Percentiles rank a stretch among this genome's conserved stretches.
phyloP scores from a whole-genome alignment of 108 stramenopile species.

The Craspedostauros australis region DNA sequence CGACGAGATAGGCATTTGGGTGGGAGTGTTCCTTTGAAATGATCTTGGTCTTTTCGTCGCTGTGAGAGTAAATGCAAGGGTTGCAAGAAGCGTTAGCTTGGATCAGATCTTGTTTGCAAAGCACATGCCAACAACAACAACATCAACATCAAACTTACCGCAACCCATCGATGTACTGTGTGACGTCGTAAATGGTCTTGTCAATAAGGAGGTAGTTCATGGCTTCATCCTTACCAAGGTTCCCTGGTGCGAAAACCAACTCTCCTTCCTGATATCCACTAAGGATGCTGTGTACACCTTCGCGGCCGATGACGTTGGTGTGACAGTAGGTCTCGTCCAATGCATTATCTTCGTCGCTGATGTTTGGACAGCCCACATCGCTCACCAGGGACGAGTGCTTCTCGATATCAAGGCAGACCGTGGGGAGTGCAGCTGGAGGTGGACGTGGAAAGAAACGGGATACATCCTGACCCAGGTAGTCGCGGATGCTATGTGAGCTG shows the following conservation, averaged over 20 bases:
- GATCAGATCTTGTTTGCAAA: too few relatives aligned
- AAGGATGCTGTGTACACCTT: slow-evolving; percentile 33
- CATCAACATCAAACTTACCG: slow-evolving; percentile 35
- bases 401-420: slow-evolving; percentile 41
- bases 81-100: too few relatives aligned
- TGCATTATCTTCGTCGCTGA: slow-evolving; percentile 28
- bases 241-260: slow-evolving; percentile 16
- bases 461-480: slow-evolving; percentile 44
- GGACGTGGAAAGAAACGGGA: slow-evolving; percentile 47
- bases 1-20: slow-evolving; percentile 28
- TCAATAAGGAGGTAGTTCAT: slow-evolving; percentile 24
- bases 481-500: slow-evolving; percentile 36
- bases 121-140: too few relatives aligned
- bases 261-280: slow-evolving; percentile 32
- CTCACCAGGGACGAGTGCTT: slow-evolving; percentile 35
- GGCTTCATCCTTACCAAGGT: slow-evolving; percentile 14
- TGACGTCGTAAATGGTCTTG: slow-evolving; percentile 36
- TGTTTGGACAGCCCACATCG: slow-evolving; percentile 30
- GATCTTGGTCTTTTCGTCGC: slow-evolving; percentile 8
- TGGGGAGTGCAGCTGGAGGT: slow-evolving; percentile 35
- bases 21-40: background rate
- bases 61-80: too few relatives aligned
- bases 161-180: slow-evolving; percentile 32
- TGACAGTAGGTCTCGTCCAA: slow-evolving; percentile 46
- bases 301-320: slow-evolving; percentile 24